Evolutionary conservation across 1,139 yeast species (phyloP), one percentile per base, ranked within the genome.

Genomic region (Yamadazyma pseudoaaseri): DNA sequence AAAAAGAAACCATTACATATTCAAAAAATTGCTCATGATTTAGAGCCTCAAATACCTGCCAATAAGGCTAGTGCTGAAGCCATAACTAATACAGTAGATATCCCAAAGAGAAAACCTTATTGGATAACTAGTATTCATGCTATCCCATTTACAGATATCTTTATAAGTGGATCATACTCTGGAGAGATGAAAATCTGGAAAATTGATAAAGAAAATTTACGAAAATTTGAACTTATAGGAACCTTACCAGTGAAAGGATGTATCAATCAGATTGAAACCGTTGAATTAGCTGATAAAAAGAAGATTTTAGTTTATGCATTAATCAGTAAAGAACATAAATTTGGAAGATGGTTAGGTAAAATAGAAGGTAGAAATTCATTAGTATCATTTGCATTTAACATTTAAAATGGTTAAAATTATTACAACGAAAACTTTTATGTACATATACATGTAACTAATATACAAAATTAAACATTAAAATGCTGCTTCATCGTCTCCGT

Each of bases 131-230:
- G 92, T 2, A 58, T 92, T 9, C 71, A 81, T 51, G 87, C 95
- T 1, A 65, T 92, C n/a, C 97, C 98, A n/a, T 90, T 76, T 54
- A 75, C 92, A 16, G 90, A 94, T 53, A 59, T 87, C 6, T 86
- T 92, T 51, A 63, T 92, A 34, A 79, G 89, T 16, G 98, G 98
- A 1, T 89, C 97, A 3, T 85, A 86, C 80, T 76, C 78, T 52
- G 97, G 97, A 3, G 58, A 65, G 5, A 58, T 90, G 37, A 78
- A 75, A 42, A 70, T 87, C 30, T 92, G 97, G 97, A 78, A 76
- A 50, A 56, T 92, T 22, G 76, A 74, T 35, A 50, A 50, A 25
- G 80, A 74, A 32, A 81, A 77, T 36, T 57, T 81, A 50, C 72
- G 95, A 46, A 62, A 68, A 22, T 85, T 87, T 51, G 65, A 60